phyloP scores from a whole-genome alignment of 2,329 filamentous ascomycete species.

The Helminthosporium solani region DNA sequence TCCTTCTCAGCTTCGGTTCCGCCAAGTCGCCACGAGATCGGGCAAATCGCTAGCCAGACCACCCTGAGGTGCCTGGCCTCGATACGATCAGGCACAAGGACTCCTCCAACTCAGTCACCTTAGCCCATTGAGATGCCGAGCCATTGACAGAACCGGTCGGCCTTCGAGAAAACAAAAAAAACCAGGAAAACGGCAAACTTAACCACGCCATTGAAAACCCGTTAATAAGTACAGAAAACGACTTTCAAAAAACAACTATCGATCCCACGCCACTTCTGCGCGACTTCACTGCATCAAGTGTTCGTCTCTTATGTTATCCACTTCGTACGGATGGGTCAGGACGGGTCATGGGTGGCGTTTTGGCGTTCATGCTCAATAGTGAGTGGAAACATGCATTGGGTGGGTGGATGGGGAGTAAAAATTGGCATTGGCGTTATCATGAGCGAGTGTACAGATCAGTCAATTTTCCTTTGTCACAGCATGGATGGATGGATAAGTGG shows the following conservation, averaged over 20 bases:
- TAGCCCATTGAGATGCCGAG: background rate
- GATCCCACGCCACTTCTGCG: background rate
- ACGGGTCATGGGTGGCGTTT: background rate
- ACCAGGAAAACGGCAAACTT: conserved; percentile 4
- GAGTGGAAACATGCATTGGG: no score
- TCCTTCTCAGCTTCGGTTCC: conserved; percentile 27
- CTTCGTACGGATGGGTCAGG: background rate
- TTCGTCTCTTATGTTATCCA: background rate
- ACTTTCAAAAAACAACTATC: background rate
- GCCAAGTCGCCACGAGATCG: conserved; percentile 7
- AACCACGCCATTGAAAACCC: background rate
- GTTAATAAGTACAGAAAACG: background rate
- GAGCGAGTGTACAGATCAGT: no score
- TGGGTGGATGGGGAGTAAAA: no score
- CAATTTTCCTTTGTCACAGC: no score
- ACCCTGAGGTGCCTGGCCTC: conserved; percentile 9
- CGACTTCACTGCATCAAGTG: background rate
- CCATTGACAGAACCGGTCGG: background rate
- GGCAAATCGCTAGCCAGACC: conserved; percentile 3
- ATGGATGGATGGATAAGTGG: no score
- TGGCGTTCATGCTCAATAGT: background rate
- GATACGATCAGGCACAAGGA: background rate
- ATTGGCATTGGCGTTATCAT: no score
- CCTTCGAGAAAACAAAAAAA: conserved; percentile 4
- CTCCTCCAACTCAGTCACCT: background rate